A percentile compares a stretch with the other conserved stretches of the same genome.
These are phyloP conservation scores for Gaertneriomyces sp. DNA, from an alignment of 192 early-diverging fungal genomes.

Conservation along the genomic window DNA sequence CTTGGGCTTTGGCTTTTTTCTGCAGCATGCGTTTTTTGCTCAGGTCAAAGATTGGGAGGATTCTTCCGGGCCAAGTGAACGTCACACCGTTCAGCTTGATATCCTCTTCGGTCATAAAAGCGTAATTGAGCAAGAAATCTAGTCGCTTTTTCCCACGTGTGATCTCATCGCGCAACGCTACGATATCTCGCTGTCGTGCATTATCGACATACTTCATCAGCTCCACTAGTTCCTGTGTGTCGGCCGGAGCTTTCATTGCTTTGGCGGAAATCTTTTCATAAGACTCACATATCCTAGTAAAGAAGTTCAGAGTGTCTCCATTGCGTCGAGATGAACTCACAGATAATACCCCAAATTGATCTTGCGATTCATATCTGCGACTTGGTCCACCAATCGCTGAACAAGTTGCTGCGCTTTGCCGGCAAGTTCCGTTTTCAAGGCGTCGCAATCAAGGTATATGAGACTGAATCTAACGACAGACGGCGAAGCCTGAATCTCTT, in stretches of 20 bases:
- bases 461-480: slow-evolving; percentile 56
- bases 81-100: slow-evolving; percentile 63
- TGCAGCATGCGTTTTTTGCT: slow-evolving; percentile 60
- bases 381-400: slow-evolving; percentile 57
- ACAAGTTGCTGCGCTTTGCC: slow-evolving; percentile 57
- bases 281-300: slow-evolving; percentile 50
- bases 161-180: slow-evolving; percentile 51
- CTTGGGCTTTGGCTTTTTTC: slow-evolving; percentile 62
- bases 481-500: slow-evolving; percentile 50
- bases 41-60: slow-evolving; percentile 60
- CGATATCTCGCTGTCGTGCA: slow-evolving; percentile 48
- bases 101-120: slow-evolving; percentile 58
- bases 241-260: slow-evolving; percentile 56
- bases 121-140: slow-evolving; percentile 56
- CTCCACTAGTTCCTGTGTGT: slow-evolving; percentile 59
- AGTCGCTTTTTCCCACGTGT: slow-evolving; percentile 51
- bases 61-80: slow-evolving; percentile 64
- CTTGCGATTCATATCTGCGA: slow-evolving; percentile 58
- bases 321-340: neutral
- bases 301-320: slow-evolving; percentile 1
- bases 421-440: slow-evolving; percentile 52
- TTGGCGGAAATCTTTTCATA: slow-evolving; percentile 58
- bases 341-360: slow-evolving; percentile 41
- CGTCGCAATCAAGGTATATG: slow-evolving; percentile 58
- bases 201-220: slow-evolving; percentile 57